A percentile compares a stretch with the other conserved stretches of the same genome.
phyloP scores from a whole-genome alignment of 176 grass and related monocot genomes.

The Dendrocalamus sinicus region DNA sequence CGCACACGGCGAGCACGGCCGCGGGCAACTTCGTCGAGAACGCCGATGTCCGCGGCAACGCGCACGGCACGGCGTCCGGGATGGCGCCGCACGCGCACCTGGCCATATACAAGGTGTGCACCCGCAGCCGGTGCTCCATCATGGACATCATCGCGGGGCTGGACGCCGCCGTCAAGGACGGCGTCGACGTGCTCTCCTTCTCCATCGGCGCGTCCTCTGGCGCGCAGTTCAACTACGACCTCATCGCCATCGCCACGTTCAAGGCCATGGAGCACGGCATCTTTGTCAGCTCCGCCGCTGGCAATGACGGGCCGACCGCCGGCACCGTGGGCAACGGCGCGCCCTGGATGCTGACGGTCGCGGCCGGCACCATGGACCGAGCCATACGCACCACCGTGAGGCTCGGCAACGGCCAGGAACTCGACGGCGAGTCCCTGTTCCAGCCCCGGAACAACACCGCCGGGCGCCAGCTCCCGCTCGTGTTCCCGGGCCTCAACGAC shows the following conservation, averaged over 20 bases:
- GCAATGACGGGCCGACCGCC: constrained; percentile 45
- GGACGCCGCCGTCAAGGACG: constrained; percentile 62
- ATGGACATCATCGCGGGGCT: constrained; percentile 66
- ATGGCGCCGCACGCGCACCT: constrained; percentile 83
- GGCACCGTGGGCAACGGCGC: constrained; percentile 56
- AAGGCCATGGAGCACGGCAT: constrained; percentile 70
- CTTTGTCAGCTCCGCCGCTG: constrained; percentile 67
- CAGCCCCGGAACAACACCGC: constrained; percentile 52
- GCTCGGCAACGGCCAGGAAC: constrained; percentile 58
- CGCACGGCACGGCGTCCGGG: constrained; percentile 68
- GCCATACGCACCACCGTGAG: constrained; percentile 54
- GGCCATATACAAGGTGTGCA: constrained; percentile 76
- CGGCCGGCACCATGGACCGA: constrained; percentile 65
- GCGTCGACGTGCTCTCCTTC: constrained; percentile 67
- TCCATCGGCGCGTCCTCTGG: constrained; percentile 49
- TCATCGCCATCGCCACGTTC: constrained; percentile 59
- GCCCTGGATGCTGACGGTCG: constrained; percentile 72
- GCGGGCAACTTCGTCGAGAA: constrained; percentile 75
- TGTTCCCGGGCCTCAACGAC: constrained; percentile 51
- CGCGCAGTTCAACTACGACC: constrained; percentile 54
- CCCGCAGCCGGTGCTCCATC: constrained; percentile 55
- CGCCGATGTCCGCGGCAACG: constrained; percentile 63
- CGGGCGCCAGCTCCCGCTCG: constrained; percentile 45
- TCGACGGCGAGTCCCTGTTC: constrained; percentile 72
- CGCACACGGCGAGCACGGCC: constrained; percentile 71